These are phyloP conservation scores for Saccharum hybrid DNA, from an alignment of 202 grass and related monocot species.

Conservation along the genomic window DNA sequence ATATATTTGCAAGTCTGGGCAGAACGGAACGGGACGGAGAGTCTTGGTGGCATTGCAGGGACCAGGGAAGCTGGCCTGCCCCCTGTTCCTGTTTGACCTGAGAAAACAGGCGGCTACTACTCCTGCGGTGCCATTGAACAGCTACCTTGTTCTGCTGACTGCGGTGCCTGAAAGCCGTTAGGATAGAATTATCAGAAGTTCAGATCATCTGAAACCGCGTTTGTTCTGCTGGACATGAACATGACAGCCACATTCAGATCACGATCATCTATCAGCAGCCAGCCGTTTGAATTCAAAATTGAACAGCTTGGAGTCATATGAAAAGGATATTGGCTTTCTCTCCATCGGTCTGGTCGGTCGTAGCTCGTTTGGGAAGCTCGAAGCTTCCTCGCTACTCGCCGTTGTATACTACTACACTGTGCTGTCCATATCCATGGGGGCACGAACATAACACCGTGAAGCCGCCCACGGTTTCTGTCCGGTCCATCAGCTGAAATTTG, in stretches of 20 bases:
- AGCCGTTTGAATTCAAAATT: background rate
- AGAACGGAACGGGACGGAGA: background rate
- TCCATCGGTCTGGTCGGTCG: background rate
- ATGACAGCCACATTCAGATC: background rate
- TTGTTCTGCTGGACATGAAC: background rate
- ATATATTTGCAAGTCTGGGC: conserved; percentile 26
- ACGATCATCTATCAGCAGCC: background rate
- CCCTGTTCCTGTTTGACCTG: conserved; percentile 5
- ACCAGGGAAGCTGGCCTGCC: background rate
- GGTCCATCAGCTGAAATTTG: background rate
- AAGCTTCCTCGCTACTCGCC: background rate
- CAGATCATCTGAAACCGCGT: background rate
- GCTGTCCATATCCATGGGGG: no score
- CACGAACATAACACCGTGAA: no score
- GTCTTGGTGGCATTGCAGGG: background rate
- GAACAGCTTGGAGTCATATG: background rate
- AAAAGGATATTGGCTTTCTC: background rate
- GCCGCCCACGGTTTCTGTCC: conserved; percentile 3
- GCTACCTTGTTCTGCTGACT: no score
- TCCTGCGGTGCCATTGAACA: background rate
- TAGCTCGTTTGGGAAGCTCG: background rate
- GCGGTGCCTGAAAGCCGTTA: no score
- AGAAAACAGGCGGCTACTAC: background rate
- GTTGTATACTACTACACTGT: no score
- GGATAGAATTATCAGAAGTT: background rate